Evolutionary conservation across 2,329 filamentous ascomycete genomes (phyloP).

Genomic region (Ophiocordyceps camponoti-floridani): DNA sequence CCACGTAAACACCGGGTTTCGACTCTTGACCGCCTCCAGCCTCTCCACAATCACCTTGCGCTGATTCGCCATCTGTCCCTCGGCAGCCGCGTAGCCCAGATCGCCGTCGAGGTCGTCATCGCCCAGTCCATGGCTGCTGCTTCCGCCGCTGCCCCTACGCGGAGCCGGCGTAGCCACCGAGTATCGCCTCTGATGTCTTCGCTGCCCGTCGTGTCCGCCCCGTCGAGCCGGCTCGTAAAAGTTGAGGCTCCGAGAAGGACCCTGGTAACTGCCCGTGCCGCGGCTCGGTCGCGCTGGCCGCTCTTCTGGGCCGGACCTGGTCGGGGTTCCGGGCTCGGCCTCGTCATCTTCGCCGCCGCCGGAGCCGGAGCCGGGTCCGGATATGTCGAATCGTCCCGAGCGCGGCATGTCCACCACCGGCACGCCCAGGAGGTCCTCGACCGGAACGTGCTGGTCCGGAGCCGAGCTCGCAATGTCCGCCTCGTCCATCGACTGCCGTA

Average conservation of each 20-base stretch:
- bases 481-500: constrained; percentile 44
- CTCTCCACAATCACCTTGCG: constrained; percentile 94
- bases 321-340: constrained; percentile 13
- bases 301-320: not conserved
- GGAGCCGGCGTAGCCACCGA: constrained; percentile 31
- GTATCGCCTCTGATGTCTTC: constrained; percentile 32
- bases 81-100: constrained; percentile 82
- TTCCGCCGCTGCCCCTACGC: constrained; percentile 25
- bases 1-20: constrained; percentile 94
- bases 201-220: constrained; percentile 2
- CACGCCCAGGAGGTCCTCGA: constrained; percentile 54
- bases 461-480: constrained; percentile 59
- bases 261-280: constrained; percentile 20
- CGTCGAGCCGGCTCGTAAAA: constrained; percentile 27
- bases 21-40: constrained; percentile 85
- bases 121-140: constrained; percentile 31
- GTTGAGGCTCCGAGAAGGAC: constrained; percentile 21
- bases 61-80: constrained; percentile 80
- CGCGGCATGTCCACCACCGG: constrained; percentile 51
- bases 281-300: not conserved
- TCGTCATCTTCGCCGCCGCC: constrained; percentile 16
- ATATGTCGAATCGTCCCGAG: constrained; percentile 56
- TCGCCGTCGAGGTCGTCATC: constrained; percentile 79
- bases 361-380: constrained; percentile 15
- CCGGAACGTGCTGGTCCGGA: constrained; percentile 13